A percentile compares a stretch with the other conserved stretches of the same genome.
These are phyloP conservation scores for Fusarium phyllophilum DNA, from an alignment of 2,329 filamentous ascomycete species.

Conservation along the genomic window DNA sequence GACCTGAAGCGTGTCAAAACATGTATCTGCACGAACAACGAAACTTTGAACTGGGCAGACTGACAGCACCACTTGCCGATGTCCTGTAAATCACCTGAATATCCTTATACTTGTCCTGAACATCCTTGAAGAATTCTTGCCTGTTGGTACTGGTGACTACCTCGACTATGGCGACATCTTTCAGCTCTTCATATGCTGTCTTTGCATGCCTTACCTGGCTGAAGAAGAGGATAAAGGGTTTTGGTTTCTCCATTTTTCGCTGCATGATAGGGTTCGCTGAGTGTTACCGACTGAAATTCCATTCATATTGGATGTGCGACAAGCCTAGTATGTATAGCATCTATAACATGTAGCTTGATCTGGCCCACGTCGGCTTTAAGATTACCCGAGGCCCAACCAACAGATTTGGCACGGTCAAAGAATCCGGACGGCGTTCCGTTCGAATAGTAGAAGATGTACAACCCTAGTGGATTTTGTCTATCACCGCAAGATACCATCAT, in stretches of 20 bases:
- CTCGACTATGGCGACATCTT: constrained; percentile 17
- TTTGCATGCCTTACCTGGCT: constrained; percentile 33
- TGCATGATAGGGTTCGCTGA: background rate
- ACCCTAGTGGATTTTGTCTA: no score
- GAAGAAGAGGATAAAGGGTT: constrained; percentile 38
- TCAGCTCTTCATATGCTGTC: constrained; percentile 18
- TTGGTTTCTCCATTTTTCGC: background rate
- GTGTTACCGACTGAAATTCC: no score
- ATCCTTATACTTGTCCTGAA: constrained; percentile 34
- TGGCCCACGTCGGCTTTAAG: no score
- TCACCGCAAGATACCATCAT: no score
- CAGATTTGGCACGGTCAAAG: no score
- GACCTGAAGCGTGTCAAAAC: background rate
- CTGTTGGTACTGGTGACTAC: constrained; percentile 35
- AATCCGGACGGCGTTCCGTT: no score
- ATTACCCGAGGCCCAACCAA: no score
- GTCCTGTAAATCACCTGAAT: constrained; percentile 36
- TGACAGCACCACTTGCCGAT: constrained; percentile 37
- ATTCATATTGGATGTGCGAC: no score
- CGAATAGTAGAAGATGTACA: no score
- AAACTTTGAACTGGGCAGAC: background rate
- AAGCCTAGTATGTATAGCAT: no score
- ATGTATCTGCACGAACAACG: background rate
- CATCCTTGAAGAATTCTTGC: constrained; percentile 28
- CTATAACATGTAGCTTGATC: no score